phyloP scores from a whole-genome alignment of 345 rosid genomes.

The Excoecaria cochinchinensis region DNA sequence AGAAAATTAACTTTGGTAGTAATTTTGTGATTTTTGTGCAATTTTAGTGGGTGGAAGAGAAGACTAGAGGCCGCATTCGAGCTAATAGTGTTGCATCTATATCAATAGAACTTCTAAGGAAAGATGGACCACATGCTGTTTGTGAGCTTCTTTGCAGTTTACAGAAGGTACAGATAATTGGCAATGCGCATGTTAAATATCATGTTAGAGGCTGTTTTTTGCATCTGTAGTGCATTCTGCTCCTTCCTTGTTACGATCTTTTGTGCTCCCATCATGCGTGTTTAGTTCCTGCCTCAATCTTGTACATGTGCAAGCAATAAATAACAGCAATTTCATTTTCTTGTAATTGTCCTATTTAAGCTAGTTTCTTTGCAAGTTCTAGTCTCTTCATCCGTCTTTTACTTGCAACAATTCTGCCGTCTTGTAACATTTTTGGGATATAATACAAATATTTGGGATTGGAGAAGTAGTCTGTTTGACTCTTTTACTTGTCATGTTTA shows the following conservation, averaged over 20 bases:
- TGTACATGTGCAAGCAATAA: neutral
- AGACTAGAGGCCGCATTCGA: conserved; percentile 65
- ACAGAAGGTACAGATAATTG: conserved; percentile 56
- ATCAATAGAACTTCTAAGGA: conserved; percentile 74
- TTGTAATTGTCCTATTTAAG: neutral
- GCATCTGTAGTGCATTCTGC: neutral
- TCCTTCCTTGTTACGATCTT: neutral
- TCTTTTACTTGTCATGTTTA: neutral
- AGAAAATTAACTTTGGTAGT: conserved; percentile 13
- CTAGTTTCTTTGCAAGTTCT: neutral
- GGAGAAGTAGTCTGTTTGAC: neutral
- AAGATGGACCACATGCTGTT: conserved; percentile 92
- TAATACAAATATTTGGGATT: neutral
- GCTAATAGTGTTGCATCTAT: conserved; percentile 69
- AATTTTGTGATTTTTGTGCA: conserved; percentile 13
- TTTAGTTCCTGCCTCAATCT: neutral
- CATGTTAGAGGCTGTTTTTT: neutral
- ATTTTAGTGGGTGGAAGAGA: conserved; percentile 93
- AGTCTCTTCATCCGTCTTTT: neutral
- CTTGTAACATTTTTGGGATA: neutral
- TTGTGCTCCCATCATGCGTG: neutral
- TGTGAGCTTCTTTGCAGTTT: conserved; percentile 70
- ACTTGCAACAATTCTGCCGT: neutral
- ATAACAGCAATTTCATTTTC: neutral
- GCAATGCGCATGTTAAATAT: neutral